Evolutionary conservation across 768 basidiomycete species (phyloP).

Genomic region (Psilocybe cyanescens): DNA sequence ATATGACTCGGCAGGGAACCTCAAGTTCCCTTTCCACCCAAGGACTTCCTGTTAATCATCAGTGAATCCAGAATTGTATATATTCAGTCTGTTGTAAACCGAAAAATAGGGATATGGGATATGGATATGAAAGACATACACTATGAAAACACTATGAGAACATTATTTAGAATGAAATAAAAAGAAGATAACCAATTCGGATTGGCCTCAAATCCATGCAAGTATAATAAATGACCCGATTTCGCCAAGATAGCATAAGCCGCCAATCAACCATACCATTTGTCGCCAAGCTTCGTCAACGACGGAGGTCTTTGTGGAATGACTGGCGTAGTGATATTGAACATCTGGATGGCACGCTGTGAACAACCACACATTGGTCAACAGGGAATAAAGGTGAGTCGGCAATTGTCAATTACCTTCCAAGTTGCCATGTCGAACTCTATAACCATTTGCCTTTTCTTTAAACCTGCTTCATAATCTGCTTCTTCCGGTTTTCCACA

Average conservation of each 20-base stretch:
- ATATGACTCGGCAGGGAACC: conserved; percentile 46
- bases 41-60: conserved; percentile 55
- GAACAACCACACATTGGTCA: not conserved
- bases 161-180: not conserved
- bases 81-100: not conserved
- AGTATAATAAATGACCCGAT: not conserved
- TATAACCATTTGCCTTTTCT: conserved; percentile 85
- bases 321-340: conserved; percentile 73
- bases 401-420: conserved; percentile 56
- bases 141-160: not conserved
- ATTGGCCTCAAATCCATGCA: not conserved
- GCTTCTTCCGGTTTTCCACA: conserved; percentile 68
- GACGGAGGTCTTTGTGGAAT: conserved; percentile 78
- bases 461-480: conserved; percentile 65
- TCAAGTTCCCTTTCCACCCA: conserved; percentile 69
- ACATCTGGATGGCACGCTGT: conserved; percentile 87
- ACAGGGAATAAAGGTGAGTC: not conserved
- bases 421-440: conserved; percentile 92
- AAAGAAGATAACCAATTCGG: not conserved
- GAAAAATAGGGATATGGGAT: not conserved
- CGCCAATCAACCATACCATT: conserved; percentile 69
- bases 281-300: conserved; percentile 56
- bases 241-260: not conserved
- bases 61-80: not conserved
- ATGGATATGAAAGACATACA: not conserved